These are phyloP conservation scores for Leishmania amazonensis DNA, from an alignment of 208 protist genomes.

Conservation along the genomic window DNA sequence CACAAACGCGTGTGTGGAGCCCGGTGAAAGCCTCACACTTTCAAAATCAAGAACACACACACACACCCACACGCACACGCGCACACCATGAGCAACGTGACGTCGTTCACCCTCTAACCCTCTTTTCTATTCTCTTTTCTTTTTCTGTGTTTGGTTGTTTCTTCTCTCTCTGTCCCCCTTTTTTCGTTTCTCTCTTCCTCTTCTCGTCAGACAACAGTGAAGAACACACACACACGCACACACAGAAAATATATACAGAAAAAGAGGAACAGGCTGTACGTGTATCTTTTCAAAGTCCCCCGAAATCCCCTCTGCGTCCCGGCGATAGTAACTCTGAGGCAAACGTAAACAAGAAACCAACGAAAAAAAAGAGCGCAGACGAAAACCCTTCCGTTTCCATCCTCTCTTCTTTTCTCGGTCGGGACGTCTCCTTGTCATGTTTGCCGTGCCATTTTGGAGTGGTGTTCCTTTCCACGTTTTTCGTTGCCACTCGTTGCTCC, in stretches of 20 bases:
- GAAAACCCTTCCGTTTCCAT: not conserved
- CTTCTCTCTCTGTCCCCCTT: not conserved
- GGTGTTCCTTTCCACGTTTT: not conserved
- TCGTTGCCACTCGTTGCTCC: not conserved
- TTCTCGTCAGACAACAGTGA: not conserved
- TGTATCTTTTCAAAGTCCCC: constrained; percentile 19
- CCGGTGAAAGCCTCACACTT: not conserved
- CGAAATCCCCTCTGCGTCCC: not conserved
- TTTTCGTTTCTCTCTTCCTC: not conserved
- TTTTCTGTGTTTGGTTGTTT: not conserved
- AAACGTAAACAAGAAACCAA: not conserved
- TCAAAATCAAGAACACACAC: not conserved
- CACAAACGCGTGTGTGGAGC: not conserved
- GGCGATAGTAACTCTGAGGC: not conserved
- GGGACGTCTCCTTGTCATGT: not conserved
- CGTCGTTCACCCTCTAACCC: not conserved
- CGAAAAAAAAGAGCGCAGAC: constrained; percentile 2
- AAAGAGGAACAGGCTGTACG: constrained; percentile 4
- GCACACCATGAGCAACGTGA: not conserved
- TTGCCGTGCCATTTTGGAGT: not conserved
- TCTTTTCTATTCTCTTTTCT: constrained; percentile 9
- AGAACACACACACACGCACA: not conserved
- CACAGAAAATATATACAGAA: not conserved
- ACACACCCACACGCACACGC: not conserved
- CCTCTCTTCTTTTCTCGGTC: not conserved